These are phyloP conservation scores for Pseudogymnoascus sp. DNA, from an alignment of 2,329 filamentous ascomycete species.

Conservation along the genomic window DNA sequence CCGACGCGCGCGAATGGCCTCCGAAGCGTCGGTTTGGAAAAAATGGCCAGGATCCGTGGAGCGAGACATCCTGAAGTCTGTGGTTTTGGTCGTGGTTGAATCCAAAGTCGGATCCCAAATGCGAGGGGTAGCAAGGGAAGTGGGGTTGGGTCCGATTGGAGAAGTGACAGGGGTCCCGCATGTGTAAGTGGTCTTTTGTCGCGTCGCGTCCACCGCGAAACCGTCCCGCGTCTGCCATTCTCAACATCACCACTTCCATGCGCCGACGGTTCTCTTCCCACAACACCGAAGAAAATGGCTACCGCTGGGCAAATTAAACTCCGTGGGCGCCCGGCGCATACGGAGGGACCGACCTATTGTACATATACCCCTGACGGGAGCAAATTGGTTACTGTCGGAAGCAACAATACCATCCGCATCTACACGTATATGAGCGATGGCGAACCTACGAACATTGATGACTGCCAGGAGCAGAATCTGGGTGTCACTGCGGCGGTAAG, in stretches of 20 bases:
- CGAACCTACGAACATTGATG: slow-evolving; percentile 86
- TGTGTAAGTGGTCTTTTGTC: slow-evolving; percentile 12
- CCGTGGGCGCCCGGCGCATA: slow-evolving; percentile 63
- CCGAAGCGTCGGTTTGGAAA: slow-evolving; percentile 67
- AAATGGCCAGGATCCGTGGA: slow-evolving; percentile 72
- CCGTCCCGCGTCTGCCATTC: slow-evolving; percentile 9
- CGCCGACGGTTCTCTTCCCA: slow-evolving; percentile 10
- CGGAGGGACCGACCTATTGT: slow-evolving; percentile 76
- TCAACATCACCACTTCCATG: slow-evolving; percentile 10
- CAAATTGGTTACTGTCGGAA: slow-evolving; percentile 81
- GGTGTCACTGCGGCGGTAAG: slow-evolving; percentile 62
- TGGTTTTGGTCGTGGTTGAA: neutral
- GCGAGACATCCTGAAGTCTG: slow-evolving; percentile 45
- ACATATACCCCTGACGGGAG: slow-evolving; percentile 83
- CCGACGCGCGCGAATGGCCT: slow-evolving; percentile 43
- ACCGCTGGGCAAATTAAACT: slow-evolving; percentile 36
- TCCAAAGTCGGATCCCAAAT: neutral
- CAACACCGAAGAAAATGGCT: slow-evolving; percentile 21
- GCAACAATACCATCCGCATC: slow-evolving; percentile 86
- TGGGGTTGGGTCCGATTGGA: slow-evolving; percentile 2
- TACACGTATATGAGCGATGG: slow-evolving; percentile 88
- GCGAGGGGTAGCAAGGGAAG: neutral
- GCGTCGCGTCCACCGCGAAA: slow-evolving; percentile 13
- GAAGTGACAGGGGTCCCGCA: slow-evolving; percentile 15
- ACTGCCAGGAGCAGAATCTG: slow-evolving; percentile 78